phyloP scores from a whole-genome alignment of 2,329 filamentous ascomycete species.

The Penicillium sclerotiorum region DNA sequence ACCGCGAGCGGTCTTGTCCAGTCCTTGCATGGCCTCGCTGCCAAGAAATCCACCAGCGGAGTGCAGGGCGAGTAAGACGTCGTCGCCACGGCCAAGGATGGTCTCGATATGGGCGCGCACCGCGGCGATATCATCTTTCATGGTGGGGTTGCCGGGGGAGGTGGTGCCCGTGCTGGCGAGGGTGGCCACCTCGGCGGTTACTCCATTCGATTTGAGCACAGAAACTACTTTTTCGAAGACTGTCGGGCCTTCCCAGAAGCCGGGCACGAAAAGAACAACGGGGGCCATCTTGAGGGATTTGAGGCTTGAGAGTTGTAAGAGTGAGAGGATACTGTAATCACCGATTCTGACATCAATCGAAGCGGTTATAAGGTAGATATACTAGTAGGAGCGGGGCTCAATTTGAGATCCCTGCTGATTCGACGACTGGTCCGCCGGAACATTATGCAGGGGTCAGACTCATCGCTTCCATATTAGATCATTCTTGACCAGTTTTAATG shows the following conservation, averaged over 20 bases:
- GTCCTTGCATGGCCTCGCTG: conserved; percentile 4
- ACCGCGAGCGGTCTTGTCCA: not conserved
- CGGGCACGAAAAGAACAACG: conserved; percentile 1
- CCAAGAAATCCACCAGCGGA: conserved; percentile 6
- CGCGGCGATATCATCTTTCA: conserved; percentile 1
- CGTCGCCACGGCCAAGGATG: not conserved
- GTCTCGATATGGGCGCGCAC: not conserved
- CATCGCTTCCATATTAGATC: too few relatives aligned
- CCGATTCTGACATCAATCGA: too few relatives aligned
- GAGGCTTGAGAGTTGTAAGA: not conserved
- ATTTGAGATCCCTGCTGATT: too few relatives aligned
- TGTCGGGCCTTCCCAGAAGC: conserved; percentile 2
- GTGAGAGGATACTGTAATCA: not conserved
- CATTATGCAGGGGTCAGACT: too few relatives aligned
- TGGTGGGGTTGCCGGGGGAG: conserved; percentile 1
- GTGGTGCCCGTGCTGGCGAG: not conserved
- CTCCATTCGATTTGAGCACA: not conserved
- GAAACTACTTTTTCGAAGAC: not conserved
- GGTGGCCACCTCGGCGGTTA: not conserved
- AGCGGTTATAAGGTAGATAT: too few relatives aligned
- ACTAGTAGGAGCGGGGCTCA: too few relatives aligned
- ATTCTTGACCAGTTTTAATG: too few relatives aligned
- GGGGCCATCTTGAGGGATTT: not conserved
- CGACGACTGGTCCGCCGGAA: too few relatives aligned
- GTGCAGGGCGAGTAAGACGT: not conserved